Evolutionary conservation across 768 basidiomycete genomes (phyloP), one percentile per base, ranked within the genome.

Genomic region (Macrocybe gigantea): DNA sequence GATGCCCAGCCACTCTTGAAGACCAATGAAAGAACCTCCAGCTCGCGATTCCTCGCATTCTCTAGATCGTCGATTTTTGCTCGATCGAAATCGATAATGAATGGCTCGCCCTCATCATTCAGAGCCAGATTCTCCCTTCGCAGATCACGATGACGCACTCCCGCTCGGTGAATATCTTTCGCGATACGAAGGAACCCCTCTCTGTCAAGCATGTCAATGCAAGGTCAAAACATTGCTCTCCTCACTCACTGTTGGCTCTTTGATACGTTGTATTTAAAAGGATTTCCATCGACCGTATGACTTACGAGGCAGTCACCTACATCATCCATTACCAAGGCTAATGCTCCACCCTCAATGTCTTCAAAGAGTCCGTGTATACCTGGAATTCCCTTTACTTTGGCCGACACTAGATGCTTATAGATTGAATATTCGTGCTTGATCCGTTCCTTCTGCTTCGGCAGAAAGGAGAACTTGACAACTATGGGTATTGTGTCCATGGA

Each of bases 61-160:
- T 22, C 22, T 22, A 22, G 22, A 22, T 22, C 22, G 22, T 22
- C 22, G 4, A 22, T 22, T 22, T 29, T 41, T 41, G 59, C 53
- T 33, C 49, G 44, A 44, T 63, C 60, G 43, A 65, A 64, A 46
- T 65, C 64, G 15, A 60, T 60, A 32, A 64, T 56, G 35, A 38
- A 52, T 31, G 55, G 55, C 7, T 38, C 33, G 4, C 56, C 57
- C 1, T 43, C 44, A 15, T 56, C 48, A 22, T 56, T 49, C 37
- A 60, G 38, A n/a, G 56, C 48, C 33, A 65, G 45, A 37, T 64
- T 65, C 8, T 52, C 35, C 5, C 51, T 42, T 5, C 60, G 56
- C 11, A 65, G 41, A 42, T 64, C 64, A 29, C 57, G 48, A 35
- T 65, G 59, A 11, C 55, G 50, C 7, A 64, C 54, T 33, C 56